These are phyloP conservation scores for Trichomonas tenax DNA, from an alignment of 208 protist species.

Conservation along the genomic window DNA sequence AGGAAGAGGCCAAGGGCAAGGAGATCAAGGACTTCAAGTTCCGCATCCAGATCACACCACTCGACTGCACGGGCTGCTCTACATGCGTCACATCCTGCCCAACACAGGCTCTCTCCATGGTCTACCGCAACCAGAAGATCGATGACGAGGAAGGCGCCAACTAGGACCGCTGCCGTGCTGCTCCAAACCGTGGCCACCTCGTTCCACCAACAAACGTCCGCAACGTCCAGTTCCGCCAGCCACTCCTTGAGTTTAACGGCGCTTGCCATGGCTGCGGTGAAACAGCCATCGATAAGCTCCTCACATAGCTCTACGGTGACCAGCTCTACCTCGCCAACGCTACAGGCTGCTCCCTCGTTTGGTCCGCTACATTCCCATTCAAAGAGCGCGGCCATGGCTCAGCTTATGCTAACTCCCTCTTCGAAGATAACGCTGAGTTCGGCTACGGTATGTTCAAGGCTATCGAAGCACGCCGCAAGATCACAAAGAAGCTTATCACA, in stretches of 20 bases:
- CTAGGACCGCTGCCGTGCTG: not conserved
- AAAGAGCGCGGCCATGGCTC: constrained; percentile 48
- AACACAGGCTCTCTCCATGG: constrained; percentile 41
- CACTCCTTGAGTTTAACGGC: too few species aligned
- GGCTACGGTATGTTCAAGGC: constrained; percentile 47
- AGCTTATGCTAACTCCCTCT: constrained; percentile 52
- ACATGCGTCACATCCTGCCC: constrained; percentile 49
- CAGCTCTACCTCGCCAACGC: constrained; percentile 54
- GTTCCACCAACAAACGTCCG: not conserved
- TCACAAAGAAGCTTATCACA: not conserved
- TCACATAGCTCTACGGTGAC: constrained; percentile 57
- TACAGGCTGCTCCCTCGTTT: constrained; percentile 54
- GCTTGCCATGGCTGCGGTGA: constrained; percentile 59
- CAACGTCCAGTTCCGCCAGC: constrained; percentile 46
- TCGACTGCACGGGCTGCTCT: constrained; percentile 56
- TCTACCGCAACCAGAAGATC: not conserved
- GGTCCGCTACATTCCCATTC: constrained; percentile 36
- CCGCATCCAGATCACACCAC: constrained; percentile 45
- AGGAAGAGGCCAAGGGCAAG: constrained; percentile 21
- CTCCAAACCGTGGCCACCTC: not conserved
- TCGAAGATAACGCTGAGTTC: constrained; percentile 57
- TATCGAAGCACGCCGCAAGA: not conserved
- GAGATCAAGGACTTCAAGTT: constrained; percentile 39
- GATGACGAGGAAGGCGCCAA: not conserved
- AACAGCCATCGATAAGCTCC: constrained; percentile 55